Percentiles rank a stretch among this genome's conserved stretches.
Conservation (phyloP, 75 land plant genomes). For the Cunninghamia lanceolata region DNA sequence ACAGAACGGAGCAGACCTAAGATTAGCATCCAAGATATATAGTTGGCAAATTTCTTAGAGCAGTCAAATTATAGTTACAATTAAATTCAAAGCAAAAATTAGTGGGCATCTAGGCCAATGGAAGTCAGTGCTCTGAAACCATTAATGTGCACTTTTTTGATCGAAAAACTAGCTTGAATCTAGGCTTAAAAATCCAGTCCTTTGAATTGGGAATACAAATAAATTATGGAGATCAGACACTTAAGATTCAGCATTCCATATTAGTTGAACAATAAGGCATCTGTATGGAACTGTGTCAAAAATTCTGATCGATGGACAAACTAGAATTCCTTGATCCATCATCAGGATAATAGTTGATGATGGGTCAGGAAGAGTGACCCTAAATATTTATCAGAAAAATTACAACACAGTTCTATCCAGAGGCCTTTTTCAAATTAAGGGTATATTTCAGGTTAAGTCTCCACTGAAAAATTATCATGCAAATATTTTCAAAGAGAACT, state of each 20-base stretch:
- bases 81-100: background rate
- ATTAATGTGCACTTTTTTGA: too few species aligned
- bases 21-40: too few species aligned
- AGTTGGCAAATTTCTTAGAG: background rate
- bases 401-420: background rate
- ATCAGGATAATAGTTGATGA: background rate
- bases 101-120: too few species aligned
- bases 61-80: background rate
- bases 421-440: too few species aligned
- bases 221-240: background rate
- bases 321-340: background rate
- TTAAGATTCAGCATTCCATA: background rate
- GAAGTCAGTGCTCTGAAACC: too few species aligned
- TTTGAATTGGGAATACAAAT: background rate
- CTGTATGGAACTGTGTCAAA: background rate
- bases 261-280: background rate
- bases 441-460: too few species aligned
- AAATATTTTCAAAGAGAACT: too few species aligned
- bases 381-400: background rate
- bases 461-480: too few species aligned
- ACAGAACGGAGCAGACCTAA: background rate
- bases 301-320: background rate
- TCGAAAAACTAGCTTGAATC: too few species aligned
- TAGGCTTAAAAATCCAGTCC: background rate
- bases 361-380: background rate